A percentile compares a stretch with the other conserved stretches of the same genome.
Evolutionary conservation across 495 filamentous ascomycete genomes (phyloP).

Genomic region (Filosporella fistucella): DNA sequence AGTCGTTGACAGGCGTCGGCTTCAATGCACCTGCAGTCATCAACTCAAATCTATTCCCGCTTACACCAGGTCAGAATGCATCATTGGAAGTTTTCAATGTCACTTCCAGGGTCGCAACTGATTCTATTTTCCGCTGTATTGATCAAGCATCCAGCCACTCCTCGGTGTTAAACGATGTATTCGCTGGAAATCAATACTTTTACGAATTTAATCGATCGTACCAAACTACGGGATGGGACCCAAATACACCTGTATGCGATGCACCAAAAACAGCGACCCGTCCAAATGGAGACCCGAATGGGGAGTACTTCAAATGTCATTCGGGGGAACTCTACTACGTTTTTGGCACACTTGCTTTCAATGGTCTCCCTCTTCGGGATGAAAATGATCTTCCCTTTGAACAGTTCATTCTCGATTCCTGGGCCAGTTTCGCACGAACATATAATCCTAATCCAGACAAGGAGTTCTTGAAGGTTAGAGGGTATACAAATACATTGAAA

Average conservation of each 20-base stretch:
- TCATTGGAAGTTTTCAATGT: constrained; percentile 41
- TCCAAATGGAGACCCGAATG: constrained; percentile 32
- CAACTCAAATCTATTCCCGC: constrained; percentile 36
- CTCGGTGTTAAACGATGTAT: constrained; percentile 26
- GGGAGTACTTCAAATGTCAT: constrained; percentile 39
- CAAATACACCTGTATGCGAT: constrained; percentile 37
- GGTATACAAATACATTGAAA: constrained; percentile 11
- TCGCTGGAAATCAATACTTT: constrained; percentile 34
- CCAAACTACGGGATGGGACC: constrained; percentile 37
- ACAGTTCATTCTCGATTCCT: constrained; percentile 18
- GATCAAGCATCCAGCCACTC: constrained; percentile 41
- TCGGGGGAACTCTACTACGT: constrained; percentile 41
- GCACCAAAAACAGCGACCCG: constrained; percentile 26
- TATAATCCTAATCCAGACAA: constrained; percentile 18
- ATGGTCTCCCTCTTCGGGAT: constrained; percentile 13
- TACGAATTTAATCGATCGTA: constrained; percentile 45
- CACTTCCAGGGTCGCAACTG: constrained; percentile 37
- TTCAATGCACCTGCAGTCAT: constrained; percentile 32
- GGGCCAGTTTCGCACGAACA: constrained; percentile 17
- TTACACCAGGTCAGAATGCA: constrained; percentile 32
- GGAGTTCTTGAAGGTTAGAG: constrained; percentile 12
- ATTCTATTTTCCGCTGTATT: constrained; percentile 40
- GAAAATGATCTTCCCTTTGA: constrained; percentile 15
- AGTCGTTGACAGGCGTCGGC: constrained; percentile 26
- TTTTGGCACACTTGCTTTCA: constrained; percentile 30